Percentiles rank a stretch among this genome's conserved stretches.
Evolutionary conservation across 805 yeast genomes (phyloP).

Genomic region (Cyberlindnera maclurae): DNA sequence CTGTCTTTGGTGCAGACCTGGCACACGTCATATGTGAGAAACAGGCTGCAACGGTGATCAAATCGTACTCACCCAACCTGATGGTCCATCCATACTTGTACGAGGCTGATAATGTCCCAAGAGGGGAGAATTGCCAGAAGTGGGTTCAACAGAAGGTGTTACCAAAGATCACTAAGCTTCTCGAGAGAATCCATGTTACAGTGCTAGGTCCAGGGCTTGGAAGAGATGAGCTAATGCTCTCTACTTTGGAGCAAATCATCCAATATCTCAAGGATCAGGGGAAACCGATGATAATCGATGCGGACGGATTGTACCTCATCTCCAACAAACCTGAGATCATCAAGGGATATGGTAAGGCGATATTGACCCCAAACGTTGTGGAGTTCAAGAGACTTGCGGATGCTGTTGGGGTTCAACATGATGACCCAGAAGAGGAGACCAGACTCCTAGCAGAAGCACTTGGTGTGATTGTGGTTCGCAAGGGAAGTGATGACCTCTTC

Average conservation of each 20-base stretch:
- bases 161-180: slow-evolving; percentile 46
- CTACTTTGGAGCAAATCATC: slow-evolving; percentile 50
- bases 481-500: slow-evolving; percentile 65
- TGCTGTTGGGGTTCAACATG: slow-evolving; percentile 31
- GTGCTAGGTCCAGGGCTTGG: slow-evolving; percentile 96
- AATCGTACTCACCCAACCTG: slow-evolving; percentile 82
- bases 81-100: slow-evolving; percentile 92
- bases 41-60: slow-evolving; percentile 73
- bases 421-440: slow-evolving; percentile 20
- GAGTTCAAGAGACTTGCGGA: slow-evolving; percentile 69
- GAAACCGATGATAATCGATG: slow-evolving; percentile 79
- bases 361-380: slow-evolving; percentile 84
- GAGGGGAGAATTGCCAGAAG: slow-evolving; percentile 8
- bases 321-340: slow-evolving; percentile 50
- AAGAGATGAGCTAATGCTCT: slow-evolving; percentile 62
- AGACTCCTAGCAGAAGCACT: slow-evolving; percentile 39
- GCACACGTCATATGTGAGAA: slow-evolving; percentile 84
- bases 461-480: slow-evolving; percentile 60
- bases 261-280: slow-evolving; percentile 43
- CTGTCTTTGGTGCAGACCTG: slow-evolving; percentile 80
- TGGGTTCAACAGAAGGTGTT: slow-evolving; percentile 40
- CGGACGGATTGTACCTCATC: slow-evolving; percentile 75
- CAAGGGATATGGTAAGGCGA: slow-evolving; percentile 48
- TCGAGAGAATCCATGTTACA: slow-evolving; percentile 68
- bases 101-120: slow-evolving; percentile 30